A percentile compares a stretch with the other conserved stretches of the same genome.
Conservation (phyloP, 257 asterid species). For the Nicotiana undulata region DNA sequence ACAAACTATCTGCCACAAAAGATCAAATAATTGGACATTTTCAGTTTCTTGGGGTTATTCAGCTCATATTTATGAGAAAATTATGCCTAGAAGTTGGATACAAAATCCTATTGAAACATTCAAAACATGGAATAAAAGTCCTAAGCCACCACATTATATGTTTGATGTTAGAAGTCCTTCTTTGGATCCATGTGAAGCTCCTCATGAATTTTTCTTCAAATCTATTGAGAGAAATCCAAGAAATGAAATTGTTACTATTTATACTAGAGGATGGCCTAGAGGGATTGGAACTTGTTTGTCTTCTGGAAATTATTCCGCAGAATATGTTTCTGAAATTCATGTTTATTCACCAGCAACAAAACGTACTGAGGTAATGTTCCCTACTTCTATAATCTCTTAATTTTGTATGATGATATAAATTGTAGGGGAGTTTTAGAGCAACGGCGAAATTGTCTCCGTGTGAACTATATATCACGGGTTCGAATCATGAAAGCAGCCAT, state of each 20-base stretch:
- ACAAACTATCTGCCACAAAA: conserved; percentile 45
- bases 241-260: conserved; percentile 20
- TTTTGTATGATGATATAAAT: no score
- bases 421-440: no score
- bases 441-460: no score
- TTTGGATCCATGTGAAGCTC: conserved; percentile 41
- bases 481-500: no score
- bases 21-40: conserved; percentile 33
- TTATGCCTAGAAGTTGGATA: conserved; percentile 43
- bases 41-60: conserved; percentile 71
- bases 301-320: conserved; percentile 15
- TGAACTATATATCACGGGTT: no score
- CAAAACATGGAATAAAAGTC: conserved; percentile 19
- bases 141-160: conserved; percentile 26
- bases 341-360: conserved; percentile 13
- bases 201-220: conserved; percentile 42
- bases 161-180: conserved; percentile 35
- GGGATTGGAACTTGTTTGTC: conserved; percentile 18
- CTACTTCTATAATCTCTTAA: background rate
- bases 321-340: conserved; percentile 7
- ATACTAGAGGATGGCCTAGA: conserved; percentile 27
- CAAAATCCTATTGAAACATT: conserved; percentile 51
- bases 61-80: conserved; percentile 35
- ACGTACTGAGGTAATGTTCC: conserved; percentile 12
- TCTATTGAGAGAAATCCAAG: background rate